A percentile compares a stretch with the other conserved stretches of the same genome.
Evolutionary conservation across 371 early-diverging fungal species (phyloP).

Genomic region (Actinomortierella wolfii): DNA sequence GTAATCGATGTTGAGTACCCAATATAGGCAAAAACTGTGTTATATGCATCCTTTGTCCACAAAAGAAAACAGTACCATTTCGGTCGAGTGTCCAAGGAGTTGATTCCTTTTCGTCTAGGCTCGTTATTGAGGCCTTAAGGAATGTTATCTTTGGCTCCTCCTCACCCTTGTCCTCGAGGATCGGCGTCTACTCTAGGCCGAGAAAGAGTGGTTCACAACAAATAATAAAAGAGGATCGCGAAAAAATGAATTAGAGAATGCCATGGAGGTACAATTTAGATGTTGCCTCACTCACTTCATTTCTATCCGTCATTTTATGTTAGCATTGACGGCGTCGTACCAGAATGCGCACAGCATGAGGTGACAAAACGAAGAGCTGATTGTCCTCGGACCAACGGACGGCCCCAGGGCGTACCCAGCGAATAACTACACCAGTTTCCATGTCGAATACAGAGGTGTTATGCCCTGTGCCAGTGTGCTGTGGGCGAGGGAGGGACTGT

Average conservation of each 20-base stretch:
- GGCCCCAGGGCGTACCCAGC: constrained; percentile 19
- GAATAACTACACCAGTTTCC: too few species aligned
- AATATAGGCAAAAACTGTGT: neutral
- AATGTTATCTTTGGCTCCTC: constrained; percentile 7
- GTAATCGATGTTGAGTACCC: neutral
- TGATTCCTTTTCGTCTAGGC: constrained; percentile 9
- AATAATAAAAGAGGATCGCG: neutral
- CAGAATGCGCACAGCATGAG: constrained; percentile 21
- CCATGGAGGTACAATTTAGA: too few species aligned
- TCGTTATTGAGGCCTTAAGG: constrained; percentile 13
- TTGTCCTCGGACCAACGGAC: constrained; percentile 46
- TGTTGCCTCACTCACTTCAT: too few species aligned
- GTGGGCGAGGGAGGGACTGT: too few species aligned
- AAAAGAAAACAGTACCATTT: constrained; percentile 7
- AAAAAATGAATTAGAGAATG: neutral
- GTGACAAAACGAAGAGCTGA: constrained; percentile 24
- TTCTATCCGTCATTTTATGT: neutral
- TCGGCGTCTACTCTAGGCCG: constrained; percentile 17
- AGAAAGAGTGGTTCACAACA: neutral
- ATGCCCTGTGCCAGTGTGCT: too few species aligned
- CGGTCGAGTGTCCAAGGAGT: constrained; percentile 22
- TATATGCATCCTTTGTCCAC: neutral
- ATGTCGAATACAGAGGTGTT: too few species aligned
- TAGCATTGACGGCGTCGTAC: constrained; percentile 1
- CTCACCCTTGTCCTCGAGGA: constrained; percentile 12